These are phyloP conservation scores for Spergularia azorica DNA, from an alignment of 179 eudicot species.

Conservation along the genomic window DNA sequence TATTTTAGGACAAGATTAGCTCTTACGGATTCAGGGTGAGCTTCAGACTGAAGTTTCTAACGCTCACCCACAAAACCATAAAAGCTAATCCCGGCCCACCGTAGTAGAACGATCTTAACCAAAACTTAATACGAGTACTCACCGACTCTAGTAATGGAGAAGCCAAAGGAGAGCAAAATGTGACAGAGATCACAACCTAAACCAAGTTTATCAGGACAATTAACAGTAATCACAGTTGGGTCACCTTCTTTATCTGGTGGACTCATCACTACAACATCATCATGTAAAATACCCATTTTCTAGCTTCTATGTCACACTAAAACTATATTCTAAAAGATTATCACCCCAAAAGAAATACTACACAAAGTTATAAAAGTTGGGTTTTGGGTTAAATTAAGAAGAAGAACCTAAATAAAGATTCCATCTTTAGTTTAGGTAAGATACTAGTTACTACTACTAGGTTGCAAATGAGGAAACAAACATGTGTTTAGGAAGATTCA, in stretches of 20 bases:
- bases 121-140: not conserved
- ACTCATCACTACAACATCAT: constrained; percentile 68
- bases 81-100: no score
- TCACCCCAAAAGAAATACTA: not conserved
- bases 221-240: constrained; percentile 76
- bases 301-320: not conserved
- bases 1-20: no score
- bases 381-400: not conserved
- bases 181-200: constrained; percentile 85
- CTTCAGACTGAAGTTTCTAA: no score
- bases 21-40: no score
- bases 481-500: constrained; percentile 8
- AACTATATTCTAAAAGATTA: not conserved
- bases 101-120: no score
- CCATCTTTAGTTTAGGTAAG: not conserved
- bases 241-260: constrained; percentile 67
- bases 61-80: no score
- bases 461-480: constrained; percentile 16
- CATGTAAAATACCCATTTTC: constrained; percentile 64
- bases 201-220: constrained; percentile 95
- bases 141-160: constrained; percentile 74
- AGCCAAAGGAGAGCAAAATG: constrained; percentile 70
- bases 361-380: not conserved
- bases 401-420: not conserved
- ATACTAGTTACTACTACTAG: not conserved